Conservation (phyloP, 1,139 yeast genomes). For the Yamadazyma aaseri region DNA sequence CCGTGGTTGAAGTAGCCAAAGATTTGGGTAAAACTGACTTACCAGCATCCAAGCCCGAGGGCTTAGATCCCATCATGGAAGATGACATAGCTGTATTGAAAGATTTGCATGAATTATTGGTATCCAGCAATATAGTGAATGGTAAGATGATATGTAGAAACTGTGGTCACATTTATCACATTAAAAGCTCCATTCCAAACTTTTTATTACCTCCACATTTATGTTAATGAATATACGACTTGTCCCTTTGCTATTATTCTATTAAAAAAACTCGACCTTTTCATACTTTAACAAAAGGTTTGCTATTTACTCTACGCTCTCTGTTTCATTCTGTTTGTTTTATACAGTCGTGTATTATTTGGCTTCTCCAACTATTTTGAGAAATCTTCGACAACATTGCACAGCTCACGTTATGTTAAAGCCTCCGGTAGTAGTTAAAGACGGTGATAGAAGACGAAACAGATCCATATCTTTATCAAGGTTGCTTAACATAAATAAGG, state of each 20-base stretch:
- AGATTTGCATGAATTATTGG: slow-evolving; percentile 73
- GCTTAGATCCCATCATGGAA: slow-evolving; percentile 48
- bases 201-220: slow-evolving; percentile 92
- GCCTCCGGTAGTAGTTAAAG: slow-evolving; percentile 15
- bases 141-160: slow-evolving; percentile 88
- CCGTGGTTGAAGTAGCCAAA: slow-evolving; percentile 69
- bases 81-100: slow-evolving; percentile 63
- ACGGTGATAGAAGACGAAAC: slow-evolving; percentile 8
- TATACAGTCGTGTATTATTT: neutral
- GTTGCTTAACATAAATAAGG: slow-evolving; percentile 9
- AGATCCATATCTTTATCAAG: slow-evolving; percentile 15
- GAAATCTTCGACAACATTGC: slow-evolving; percentile 1
- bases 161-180: slow-evolving; percentile 84
- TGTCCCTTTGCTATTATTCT: no score
- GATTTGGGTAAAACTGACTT: slow-evolving; percentile 70
- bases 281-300: neutral
- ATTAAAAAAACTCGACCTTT: neutral
- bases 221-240: slow-evolving; percentile 12
- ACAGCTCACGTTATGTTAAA: slow-evolving; percentile 9
- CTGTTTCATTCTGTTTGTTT: neutral
- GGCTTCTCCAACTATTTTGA: neutral
- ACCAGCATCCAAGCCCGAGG: slow-evolving; percentile 65
- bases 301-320: neutral
- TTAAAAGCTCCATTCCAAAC: slow-evolving; percentile 93
- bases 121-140: slow-evolving; percentile 82